Evolutionary conservation across 805 yeast genomes (phyloP).

Genomic region (Pichia nanzhaoensis): DNA sequence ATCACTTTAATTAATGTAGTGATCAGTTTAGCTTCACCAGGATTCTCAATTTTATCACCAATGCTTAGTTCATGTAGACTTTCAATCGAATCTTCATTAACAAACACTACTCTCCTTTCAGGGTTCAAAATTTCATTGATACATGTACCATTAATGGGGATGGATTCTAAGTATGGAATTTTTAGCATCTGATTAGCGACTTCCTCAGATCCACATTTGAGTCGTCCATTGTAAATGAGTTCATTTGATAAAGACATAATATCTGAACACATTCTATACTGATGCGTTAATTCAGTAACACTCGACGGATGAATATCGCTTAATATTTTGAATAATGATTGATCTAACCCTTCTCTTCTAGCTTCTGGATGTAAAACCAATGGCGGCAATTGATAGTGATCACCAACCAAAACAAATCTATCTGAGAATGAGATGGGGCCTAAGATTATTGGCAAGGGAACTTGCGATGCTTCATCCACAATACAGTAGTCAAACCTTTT

Average conservation of each 20-base stretch:
- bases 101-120: slow-evolving; percentile 58
- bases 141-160: slow-evolving; percentile 16
- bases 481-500: slow-evolving; percentile 82
- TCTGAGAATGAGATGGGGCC: slow-evolving; percentile 80
- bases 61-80: slow-evolving; percentile 43
- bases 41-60: slow-evolving; percentile 69
- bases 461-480: slow-evolving; percentile 94
- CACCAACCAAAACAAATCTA: slow-evolving; percentile 90
- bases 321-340: slow-evolving; percentile 68
- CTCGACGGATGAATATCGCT: slow-evolving; percentile 68
- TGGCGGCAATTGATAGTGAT: slow-evolving; percentile 91
- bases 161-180: slow-evolving; percentile 37
- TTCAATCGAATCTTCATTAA: slow-evolving; percentile 68
- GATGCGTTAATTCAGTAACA: slow-evolving; percentile 71
- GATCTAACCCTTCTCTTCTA: slow-evolving; percentile 54
- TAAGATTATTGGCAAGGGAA: slow-evolving; percentile 81
- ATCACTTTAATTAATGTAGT: slow-evolving; percentile 56
- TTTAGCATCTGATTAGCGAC: slow-evolving; percentile 55
- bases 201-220: slow-evolving; percentile 63
- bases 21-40: slow-evolving; percentile 62
- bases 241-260: slow-evolving; percentile 78
- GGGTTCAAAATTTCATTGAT: slow-evolving; percentile 41
- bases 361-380: slow-evolving; percentile 68
- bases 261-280: slow-evolving; percentile 89
- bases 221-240: slow-evolving; percentile 66